Conservation (phyloP, 345 rosid genomes). For the Tarenaya hassleriana region DNA sequence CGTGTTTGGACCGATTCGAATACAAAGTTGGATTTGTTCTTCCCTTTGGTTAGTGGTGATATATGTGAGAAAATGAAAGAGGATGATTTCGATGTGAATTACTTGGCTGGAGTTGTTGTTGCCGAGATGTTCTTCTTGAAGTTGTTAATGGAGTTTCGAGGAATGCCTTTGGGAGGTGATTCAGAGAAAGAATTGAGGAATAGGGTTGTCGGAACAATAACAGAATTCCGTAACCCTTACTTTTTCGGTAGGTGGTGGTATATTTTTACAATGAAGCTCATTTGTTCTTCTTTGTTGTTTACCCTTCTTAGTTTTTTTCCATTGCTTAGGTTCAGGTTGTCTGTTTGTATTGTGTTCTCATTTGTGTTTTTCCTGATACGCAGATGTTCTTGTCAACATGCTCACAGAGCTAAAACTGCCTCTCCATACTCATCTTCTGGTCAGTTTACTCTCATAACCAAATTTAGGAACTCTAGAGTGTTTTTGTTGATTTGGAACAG, state of each 20-base stretch:
- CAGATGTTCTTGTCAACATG: conserved; percentile 48
- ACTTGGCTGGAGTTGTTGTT: conserved; percentile 44
- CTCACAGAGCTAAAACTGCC: conserved; percentile 42
- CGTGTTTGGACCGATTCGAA: conserved; percentile 35
- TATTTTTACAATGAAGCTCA: no score
- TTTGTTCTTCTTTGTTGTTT: conserved; percentile 3
- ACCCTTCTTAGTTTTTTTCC: neutral
- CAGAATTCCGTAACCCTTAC: conserved; percentile 35
- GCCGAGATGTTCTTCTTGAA: conserved; percentile 48
- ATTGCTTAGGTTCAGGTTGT: neutral
- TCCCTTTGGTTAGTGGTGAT: conserved; percentile 35
- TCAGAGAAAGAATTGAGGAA: conserved; percentile 40
- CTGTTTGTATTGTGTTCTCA: neutral
- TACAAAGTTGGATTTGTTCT: conserved; percentile 27
- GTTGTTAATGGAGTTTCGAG: neutral
- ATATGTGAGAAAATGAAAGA: conserved; percentile 22
- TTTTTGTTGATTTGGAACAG: neutral
- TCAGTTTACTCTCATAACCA: conserved; percentile 33
- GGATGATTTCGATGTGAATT: conserved; percentile 31
- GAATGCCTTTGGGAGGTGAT: conserved; percentile 13
- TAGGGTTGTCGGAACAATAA: conserved; percentile 44
- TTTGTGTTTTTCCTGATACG: conserved; percentile 2
- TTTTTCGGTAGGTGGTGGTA: conserved; percentile 43
- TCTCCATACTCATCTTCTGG: conserved; percentile 36
- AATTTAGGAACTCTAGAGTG: no score